A percentile compares a stretch with the other conserved stretches of the same genome.
phyloP scores from a whole-genome alignment of 2,329 filamentous ascomycete species.

The Nothomitra cinnamomea region DNA sequence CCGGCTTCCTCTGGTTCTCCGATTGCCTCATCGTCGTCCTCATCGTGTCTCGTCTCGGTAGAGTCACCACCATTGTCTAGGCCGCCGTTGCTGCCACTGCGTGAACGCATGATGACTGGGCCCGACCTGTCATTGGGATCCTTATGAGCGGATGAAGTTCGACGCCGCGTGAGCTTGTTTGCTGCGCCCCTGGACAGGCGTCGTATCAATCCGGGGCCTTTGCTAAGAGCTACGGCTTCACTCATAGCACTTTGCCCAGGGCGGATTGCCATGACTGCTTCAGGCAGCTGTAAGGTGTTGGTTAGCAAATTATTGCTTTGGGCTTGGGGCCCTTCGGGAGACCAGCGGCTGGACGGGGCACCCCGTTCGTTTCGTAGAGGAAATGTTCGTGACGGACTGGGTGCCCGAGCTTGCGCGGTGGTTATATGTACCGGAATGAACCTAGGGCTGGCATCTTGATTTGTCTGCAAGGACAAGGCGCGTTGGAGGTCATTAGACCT shows the following conservation, averaged over 20 bases:
- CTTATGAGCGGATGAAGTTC: conserved; percentile 61
- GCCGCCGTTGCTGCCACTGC: conserved; percentile 77
- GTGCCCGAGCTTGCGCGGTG: neutral
- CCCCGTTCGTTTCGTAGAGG: neutral
- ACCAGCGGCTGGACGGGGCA: conserved; percentile 21
- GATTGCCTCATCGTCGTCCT: conserved; percentile 30
- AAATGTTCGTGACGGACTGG: neutral
- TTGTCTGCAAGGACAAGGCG: neutral
- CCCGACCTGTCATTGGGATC: conserved; percentile 78
- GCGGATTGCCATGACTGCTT: conserved; percentile 36
- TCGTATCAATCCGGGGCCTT: conserved; percentile 57
- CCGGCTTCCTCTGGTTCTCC: conserved; percentile 26
- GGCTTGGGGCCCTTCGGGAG: conserved; percentile 44
- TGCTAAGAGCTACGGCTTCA: conserved; percentile 38
- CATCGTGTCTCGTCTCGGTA: conserved; percentile 31
- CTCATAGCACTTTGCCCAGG: conserved; percentile 40
- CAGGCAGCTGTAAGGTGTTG: conserved; percentile 51
- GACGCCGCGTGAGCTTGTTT: conserved; percentile 49
- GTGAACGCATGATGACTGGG: conserved; percentile 68
- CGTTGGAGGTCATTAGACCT: neutral
- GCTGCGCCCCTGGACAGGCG: conserved; percentile 69
- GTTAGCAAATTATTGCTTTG: conserved; percentile 35
- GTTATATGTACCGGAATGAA: neutral
- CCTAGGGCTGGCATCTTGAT: neutral
- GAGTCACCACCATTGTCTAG: conserved; percentile 25